Percentiles rank a stretch among this genome's conserved stretches.
These are phyloP conservation scores for Ophiostoma ips DNA, from an alignment of 2,329 filamentous ascomycete species.

Conservation along the genomic window DNA sequence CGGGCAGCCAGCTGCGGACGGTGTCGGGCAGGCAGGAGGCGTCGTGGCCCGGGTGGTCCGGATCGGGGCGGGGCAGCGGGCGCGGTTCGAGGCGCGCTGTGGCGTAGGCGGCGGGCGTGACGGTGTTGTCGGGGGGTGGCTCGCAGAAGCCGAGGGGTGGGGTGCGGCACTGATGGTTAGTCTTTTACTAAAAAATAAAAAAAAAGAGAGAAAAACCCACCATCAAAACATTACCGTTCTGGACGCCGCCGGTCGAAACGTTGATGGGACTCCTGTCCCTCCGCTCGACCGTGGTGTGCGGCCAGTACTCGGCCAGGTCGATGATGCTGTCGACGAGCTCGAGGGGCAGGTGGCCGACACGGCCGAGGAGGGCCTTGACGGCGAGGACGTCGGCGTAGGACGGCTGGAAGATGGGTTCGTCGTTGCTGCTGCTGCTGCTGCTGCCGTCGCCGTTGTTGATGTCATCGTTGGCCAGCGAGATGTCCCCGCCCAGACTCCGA, in stretches of 20 bases:
- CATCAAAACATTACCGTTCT: too few relatives aligned
- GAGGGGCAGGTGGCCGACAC: conserved; percentile 31
- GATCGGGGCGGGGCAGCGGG: not conserved
- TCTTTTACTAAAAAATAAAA: too few relatives aligned
- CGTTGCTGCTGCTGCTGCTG: not conserved
- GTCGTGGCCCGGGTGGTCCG: not conserved
- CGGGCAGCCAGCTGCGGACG: not conserved
- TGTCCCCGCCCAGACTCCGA: too few relatives aligned
- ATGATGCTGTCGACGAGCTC: conserved; percentile 43
- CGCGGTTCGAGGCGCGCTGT: not conserved
- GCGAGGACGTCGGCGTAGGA: conserved; percentile 34
- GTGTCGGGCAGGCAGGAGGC: not conserved
- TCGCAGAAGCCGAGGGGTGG: conserved; percentile 25
- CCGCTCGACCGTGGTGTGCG: conserved; percentile 24
- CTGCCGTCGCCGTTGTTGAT: not conserved
- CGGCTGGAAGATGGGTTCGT: conserved; percentile 21
- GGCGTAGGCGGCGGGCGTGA: not conserved
- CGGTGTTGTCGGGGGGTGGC: not conserved
- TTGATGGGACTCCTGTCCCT: too few relatives aligned
- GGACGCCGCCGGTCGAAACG: too few relatives aligned
- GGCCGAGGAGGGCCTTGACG: conserved; percentile 33
- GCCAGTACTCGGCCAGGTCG: conserved; percentile 51
- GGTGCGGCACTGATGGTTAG: conserved; percentile 17
- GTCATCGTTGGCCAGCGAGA: not conserved
- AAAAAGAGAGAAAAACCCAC: too few relatives aligned